phyloP scores from a whole-genome alignment of 768 basidiomycete species.

The Amanita rimosa region DNA sequence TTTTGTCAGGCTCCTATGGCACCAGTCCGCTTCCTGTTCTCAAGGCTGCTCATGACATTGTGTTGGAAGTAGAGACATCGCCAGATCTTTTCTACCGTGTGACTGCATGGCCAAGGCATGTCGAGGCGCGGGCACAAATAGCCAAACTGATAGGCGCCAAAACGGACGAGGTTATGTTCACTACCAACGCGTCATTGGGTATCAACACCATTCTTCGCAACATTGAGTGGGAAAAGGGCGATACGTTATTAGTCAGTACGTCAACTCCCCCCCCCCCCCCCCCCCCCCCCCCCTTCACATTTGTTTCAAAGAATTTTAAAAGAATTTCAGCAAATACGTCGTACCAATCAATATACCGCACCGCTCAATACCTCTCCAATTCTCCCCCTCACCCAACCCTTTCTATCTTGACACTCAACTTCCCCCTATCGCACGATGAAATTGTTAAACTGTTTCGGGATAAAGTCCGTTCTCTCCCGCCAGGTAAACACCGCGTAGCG shows the following conservation, averaged over 20 bases:
- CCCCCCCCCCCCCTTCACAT: too few species aligned
- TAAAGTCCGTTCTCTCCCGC: constrained; percentile 22
- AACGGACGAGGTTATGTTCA: constrained; percentile 45
- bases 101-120: constrained; percentile 21
- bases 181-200: constrained; percentile 53
- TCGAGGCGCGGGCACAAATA: constrained; percentile 29
- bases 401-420: constrained; percentile 36
- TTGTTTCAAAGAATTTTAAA: too few species aligned
- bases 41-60: constrained; percentile 28
- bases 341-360: constrained; percentile 43
- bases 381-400: constrained; percentile 38
- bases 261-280: too few species aligned
- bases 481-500: constrained; percentile 38
- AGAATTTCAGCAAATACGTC: constrained; percentile 24
- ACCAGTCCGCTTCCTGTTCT: constrained; percentile 42
- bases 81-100: constrained; percentile 45
- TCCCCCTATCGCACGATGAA: constrained; percentile 43
- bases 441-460: constrained; percentile 41
- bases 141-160: constrained; percentile 41
- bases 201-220: constrained; percentile 60
- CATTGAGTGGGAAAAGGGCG: constrained; percentile 54
- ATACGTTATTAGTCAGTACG: constrained; percentile 55
- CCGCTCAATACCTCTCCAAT: constrained; percentile 44
- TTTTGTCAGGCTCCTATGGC: constrained; percentile 42
- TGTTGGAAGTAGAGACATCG: constrained; percentile 34